phyloP scores from a whole-genome alignment of 2,329 filamentous ascomycete species.

The Thermoascus crustaceus region DNA sequence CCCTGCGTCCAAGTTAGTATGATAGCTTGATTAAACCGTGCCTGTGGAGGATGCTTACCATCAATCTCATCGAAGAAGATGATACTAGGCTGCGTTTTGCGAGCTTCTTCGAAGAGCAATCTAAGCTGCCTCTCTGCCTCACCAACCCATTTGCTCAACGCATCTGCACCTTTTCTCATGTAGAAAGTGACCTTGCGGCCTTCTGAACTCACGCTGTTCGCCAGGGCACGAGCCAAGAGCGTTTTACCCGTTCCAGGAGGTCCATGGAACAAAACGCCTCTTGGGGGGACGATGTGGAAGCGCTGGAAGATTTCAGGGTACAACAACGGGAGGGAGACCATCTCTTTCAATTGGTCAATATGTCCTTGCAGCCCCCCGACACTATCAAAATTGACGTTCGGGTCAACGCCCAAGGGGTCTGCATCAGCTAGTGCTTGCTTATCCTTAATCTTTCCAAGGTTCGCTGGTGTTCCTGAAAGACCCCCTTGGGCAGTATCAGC shows the following conservation, averaged over 20 bases:
- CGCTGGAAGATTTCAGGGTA: constrained; percentile 90
- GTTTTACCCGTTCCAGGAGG: constrained; percentile 98
- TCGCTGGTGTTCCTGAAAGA: constrained; percentile 59
- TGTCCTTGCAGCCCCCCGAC: constrained; percentile 89
- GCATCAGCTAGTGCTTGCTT: constrained; percentile 86
- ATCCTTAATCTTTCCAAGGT: constrained; percentile 89
- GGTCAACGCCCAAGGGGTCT: constrained; percentile 86
- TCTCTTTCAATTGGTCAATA: constrained; percentile 96
- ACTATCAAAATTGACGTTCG: constrained; percentile 87
- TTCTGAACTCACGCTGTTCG: constrained; percentile 79
- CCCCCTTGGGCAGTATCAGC: constrained; percentile 49
- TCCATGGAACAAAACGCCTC: constrained; percentile 93
- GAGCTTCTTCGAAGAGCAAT: constrained; percentile 87
- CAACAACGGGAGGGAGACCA: constrained; percentile 88
- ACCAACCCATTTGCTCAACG: constrained; percentile 96
- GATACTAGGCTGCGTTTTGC: constrained; percentile 93
- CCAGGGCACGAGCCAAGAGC: constrained; percentile 83
- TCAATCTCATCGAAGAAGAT: constrained; percentile 99
- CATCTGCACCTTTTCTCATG: constrained; percentile 98
- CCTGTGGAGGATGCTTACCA: constrained; percentile 42
- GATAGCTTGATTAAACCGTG: background rate
- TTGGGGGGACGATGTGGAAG: constrained; percentile 87
- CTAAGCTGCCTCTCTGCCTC: constrained; percentile 94
- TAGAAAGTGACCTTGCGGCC: constrained; percentile 97
- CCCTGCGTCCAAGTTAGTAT: constrained; percentile 21